A percentile compares a stretch with the other conserved stretches of the same genome.
Evolutionary conservation across 2,329 filamentous ascomycete genomes (phyloP).

Genomic region (Aureobasidium sp.): DNA sequence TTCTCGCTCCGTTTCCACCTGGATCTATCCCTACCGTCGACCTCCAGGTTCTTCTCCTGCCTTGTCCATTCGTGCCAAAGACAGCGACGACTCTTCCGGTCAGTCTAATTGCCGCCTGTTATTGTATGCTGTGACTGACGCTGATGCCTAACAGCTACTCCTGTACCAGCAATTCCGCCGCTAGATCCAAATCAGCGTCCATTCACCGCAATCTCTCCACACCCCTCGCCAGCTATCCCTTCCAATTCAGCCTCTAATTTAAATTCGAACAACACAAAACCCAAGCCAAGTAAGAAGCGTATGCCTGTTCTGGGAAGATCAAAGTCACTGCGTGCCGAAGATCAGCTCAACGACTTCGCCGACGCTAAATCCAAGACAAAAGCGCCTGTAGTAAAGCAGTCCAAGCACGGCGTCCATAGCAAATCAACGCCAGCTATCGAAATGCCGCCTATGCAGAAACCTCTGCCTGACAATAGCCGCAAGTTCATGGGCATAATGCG

Average conservation of each 20-base stretch:
- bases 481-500: slow-evolving; percentile 60
- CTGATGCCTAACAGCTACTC: not conserved
- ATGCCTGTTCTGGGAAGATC: slow-evolving; percentile 17
- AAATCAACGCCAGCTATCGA: slow-evolving; percentile 8
- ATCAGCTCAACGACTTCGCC: slow-evolving; percentile 34
- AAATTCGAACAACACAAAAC: slow-evolving; percentile 6
- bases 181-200: not conserved
- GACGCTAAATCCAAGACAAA: slow-evolving; percentile 10
- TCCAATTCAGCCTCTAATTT: not conserved
- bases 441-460: slow-evolving; percentile 10
- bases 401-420: slow-evolving; percentile 9
- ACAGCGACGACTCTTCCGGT: slow-evolving; percentile 3
- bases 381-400: slow-evolving; percentile 11
- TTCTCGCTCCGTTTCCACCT: slow-evolving; percentile 6
- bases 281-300: slow-evolving; percentile 17
- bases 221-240: slow-evolving; percentile 1
- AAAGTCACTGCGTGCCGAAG: slow-evolving; percentile 18
- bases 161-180: not conserved
- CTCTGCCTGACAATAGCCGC: slow-evolving; percentile 52
- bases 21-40: slow-evolving; percentile 21
- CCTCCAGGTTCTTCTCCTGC: slow-evolving; percentile 44
- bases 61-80: slow-evolving; percentile 10
- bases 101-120: not conserved
- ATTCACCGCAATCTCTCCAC: slow-evolving; percentile 8
- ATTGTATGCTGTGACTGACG: not conserved